These are phyloP conservation scores for Mortierella claussenii DNA, from an alignment of 192 early-diverging fungal species.

Conservation along the genomic window DNA sequence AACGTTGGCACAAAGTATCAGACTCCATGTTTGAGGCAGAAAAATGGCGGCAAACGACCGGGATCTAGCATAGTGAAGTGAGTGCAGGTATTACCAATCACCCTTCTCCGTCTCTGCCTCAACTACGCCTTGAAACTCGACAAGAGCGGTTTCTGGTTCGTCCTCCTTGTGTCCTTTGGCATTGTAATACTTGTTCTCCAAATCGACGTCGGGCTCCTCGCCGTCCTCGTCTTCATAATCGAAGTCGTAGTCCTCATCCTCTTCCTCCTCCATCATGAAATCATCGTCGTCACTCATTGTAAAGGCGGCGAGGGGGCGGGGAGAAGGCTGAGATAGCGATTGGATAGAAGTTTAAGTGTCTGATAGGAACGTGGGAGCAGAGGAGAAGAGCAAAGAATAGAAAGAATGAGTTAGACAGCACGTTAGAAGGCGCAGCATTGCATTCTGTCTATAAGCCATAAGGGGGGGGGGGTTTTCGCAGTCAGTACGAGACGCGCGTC, in stretches of 20 bases:
- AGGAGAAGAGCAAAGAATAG: no score
- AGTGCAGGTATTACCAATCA: constrained; percentile 80
- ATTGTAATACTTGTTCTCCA: constrained; percentile 92
- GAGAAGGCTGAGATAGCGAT: no score
- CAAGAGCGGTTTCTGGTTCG: constrained; percentile 74
- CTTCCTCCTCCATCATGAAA: constrained; percentile 71
- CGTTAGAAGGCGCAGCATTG: no score
- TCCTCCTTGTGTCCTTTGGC: constrained; percentile 92
- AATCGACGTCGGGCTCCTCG: constrained; percentile 81
- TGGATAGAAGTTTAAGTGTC: no score
- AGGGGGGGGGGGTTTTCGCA: no score
- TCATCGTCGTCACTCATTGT: constrained; percentile 68
- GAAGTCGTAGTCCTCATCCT: constrained; percentile 87
- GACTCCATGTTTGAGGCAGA: no score
- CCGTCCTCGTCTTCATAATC: constrained; percentile 89
- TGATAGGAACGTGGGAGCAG: no score
- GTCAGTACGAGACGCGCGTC: no score
- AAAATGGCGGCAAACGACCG: no score
- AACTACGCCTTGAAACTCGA: constrained; percentile 81
- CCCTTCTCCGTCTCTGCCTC: constrained; percentile 84
- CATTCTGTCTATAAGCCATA: no score
- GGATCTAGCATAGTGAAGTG: no score
- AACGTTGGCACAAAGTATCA: neutral
- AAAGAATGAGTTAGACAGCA: no score
- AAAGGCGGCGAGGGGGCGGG: neutral